phyloP scores from a whole-genome alignment of 768 basidiomycete species.

The Leccinum imitatum region DNA sequence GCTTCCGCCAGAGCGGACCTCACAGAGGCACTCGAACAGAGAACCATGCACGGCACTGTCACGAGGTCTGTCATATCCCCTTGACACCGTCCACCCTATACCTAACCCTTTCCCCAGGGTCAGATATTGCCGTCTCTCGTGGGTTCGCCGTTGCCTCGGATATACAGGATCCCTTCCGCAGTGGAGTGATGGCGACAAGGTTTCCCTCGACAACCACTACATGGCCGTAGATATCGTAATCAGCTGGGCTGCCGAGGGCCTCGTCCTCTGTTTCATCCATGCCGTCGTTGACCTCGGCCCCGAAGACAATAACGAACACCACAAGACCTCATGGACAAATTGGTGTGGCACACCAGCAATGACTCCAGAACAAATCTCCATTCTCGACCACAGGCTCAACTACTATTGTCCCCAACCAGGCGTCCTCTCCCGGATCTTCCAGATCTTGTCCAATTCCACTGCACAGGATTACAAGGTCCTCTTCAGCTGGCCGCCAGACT shows the following conservation, averaged over 20 bases:
- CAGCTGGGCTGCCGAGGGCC: slow-evolving; percentile 84
- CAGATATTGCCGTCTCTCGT: slow-evolving; percentile 73
- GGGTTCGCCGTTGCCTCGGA: slow-evolving; percentile 72
- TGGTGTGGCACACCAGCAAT: slow-evolving; percentile 83
- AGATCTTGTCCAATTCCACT: slow-evolving; percentile 61
- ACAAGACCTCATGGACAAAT: slow-evolving; percentile 79
- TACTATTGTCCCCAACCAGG: slow-evolving; percentile 51
- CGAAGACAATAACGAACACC: slow-evolving; percentile 70
- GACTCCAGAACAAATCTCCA: slow-evolving; percentile 53
- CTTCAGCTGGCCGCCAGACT: slow-evolving; percentile 77
- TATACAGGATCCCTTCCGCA: slow-evolving; percentile 51
- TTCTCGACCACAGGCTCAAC: slow-evolving; percentile 59
- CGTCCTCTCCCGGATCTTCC: slow-evolving; percentile 66
- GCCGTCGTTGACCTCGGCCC: slow-evolving; percentile 71
- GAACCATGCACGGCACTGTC: slow-evolving; percentile 80
- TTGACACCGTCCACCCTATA: slow-evolving; percentile 13
- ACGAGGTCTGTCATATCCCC: slow-evolving; percentile 52
- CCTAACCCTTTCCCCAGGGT: slow-evolving; percentile 49
- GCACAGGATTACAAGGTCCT: slow-evolving; percentile 54
- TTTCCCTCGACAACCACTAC: slow-evolving; percentile 69
- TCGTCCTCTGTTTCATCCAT: slow-evolving; percentile 88
- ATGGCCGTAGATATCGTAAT: slow-evolving; percentile 89
- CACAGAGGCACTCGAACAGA: slow-evolving; percentile 66
- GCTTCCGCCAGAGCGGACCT: slow-evolving; percentile 73
- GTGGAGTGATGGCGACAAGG: slow-evolving; percentile 68